These are phyloP conservation scores for Lipomyces yamadae DNA, from an alignment of 805 yeast species.

Conservation along the genomic window DNA sequence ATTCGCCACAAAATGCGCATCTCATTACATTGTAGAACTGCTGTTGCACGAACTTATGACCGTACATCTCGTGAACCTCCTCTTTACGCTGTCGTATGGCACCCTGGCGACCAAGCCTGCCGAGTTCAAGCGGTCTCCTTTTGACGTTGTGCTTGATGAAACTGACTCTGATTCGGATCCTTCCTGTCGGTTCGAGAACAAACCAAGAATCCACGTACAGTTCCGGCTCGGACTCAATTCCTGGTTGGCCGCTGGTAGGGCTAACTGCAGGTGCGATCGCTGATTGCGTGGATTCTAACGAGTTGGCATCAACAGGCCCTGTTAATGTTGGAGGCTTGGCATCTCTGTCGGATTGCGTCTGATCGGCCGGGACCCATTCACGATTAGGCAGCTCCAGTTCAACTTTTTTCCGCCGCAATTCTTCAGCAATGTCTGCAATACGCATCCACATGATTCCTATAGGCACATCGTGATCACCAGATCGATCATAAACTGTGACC, in stretches of 20 bases:
- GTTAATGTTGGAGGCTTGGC: neutral
- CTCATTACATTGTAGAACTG: constrained; percentile 96
- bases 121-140: constrained; percentile 53
- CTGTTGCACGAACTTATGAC: constrained; percentile 94
- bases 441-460: constrained; percentile 93
- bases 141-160: constrained; percentile 71
- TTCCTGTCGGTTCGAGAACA: constrained; percentile 92
- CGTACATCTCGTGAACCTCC: constrained; percentile 78
- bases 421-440: constrained; percentile 90
- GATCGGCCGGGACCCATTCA: constrained; percentile 87
- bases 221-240: constrained; percentile 17
- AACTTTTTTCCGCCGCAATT: constrained; percentile 86
- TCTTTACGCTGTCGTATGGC: constrained; percentile 86
- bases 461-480: constrained; percentile 65
- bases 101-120: constrained; percentile 91
- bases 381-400: constrained; percentile 69
- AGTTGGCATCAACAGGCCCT: neutral
- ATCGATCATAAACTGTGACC: constrained; percentile 80
- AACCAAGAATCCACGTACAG: constrained; percentile 77
- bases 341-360: constrained; percentile 20
- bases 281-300: constrained; percentile 7
- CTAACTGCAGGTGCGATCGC: constrained; percentile 2
- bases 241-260: neutral
- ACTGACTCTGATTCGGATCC: constrained; percentile 73
- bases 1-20: constrained; percentile 97